A percentile compares a stretch with the other conserved stretches of the same genome.
Conservation (phyloP, 2,329 filamentous ascomycete genomes). For the Byssothecium circinans region DNA sequence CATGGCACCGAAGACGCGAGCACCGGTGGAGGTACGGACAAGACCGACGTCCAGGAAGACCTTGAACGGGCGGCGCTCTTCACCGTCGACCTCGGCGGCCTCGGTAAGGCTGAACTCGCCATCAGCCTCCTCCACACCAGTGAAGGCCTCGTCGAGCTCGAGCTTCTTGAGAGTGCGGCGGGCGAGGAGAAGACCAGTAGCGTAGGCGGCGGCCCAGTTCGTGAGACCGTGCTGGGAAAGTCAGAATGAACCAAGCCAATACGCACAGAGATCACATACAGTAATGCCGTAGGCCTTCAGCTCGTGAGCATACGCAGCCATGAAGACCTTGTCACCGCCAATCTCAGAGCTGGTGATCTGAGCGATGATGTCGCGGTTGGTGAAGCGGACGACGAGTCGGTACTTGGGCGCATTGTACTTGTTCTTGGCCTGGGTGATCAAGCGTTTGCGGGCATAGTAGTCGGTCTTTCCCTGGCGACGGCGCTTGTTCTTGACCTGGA, state of each 20-base stretch:
- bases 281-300: conserved; percentile 95
- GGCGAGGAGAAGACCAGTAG: conserved; percentile 93
- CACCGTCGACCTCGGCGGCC: conserved; percentile 87
- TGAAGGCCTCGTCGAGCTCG: conserved; percentile 87
- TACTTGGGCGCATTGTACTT: conserved; percentile 99
- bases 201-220: conserved; percentile 99
- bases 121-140: conserved; percentile 93
- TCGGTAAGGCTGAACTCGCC: conserved; percentile 97
- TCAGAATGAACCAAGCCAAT: not conserved
- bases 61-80: conserved; percentile 97
- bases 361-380: conserved; percentile 98
- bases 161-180: conserved; percentile 98
- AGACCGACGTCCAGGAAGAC: conserved; percentile 98
- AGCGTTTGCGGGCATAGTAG: conserved; percentile 99
- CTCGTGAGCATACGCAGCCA: conserved; percentile 72
- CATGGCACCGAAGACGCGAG: conserved; percentile 98
- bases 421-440: conserved; percentile 99
- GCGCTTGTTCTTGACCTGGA: conserved; percentile 99
- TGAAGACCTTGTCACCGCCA: conserved; percentile 95
- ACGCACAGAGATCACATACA: conserved; percentile 19
- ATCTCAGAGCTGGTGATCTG: conserved; percentile 98
- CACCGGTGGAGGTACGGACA: conserved; percentile 94
- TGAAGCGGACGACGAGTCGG: conserved; percentile 98
- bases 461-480: conserved; percentile 97
- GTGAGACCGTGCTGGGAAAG: conserved; percentile 76